Conservation (phyloP, 441 rosid species). For the Theobroma grandiflorum region DNA sequence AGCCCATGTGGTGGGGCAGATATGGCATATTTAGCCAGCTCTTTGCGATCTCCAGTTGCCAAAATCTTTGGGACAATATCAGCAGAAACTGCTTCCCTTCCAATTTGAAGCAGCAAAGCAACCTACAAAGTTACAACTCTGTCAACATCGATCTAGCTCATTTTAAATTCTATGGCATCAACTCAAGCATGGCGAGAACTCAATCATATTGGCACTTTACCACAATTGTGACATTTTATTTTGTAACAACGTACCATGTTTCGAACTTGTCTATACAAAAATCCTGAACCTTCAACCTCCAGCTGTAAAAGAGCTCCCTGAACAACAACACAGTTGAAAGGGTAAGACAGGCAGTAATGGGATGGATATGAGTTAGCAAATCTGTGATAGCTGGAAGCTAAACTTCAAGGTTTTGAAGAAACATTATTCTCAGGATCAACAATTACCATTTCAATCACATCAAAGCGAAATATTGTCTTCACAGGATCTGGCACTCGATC, state of each 20-base stretch:
- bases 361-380: not conserved
- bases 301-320: conserved; percentile 82
- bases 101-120: conserved; percentile 79
- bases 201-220: not conserved
- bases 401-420: conserved; percentile 9
- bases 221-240: not conserved
- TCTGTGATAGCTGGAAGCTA: not conserved
- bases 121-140: conserved; percentile 49
- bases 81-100: conserved; percentile 84
- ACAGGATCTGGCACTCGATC: conserved; percentile 73
- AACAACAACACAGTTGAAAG: conserved; percentile 25
- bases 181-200: not conserved
- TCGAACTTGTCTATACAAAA: conserved; percentile 87
- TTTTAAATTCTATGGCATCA: not conserved
- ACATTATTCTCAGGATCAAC: not conserved
- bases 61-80: conserved; percentile 69
- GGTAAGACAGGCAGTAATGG: not conserved
- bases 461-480: conserved; percentile 71
- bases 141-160: not conserved
- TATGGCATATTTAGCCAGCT: conserved; percentile 73
- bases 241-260: conserved; percentile 67
- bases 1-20: conserved; percentile 84
- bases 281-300: conserved; percentile 92
- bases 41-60: conserved; percentile 68
- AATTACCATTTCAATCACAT: conserved; percentile 69